Evolutionary conservation across 1,284 basidiomycete species (phyloP), one percentile per base, ranked within the genome.

Genomic region (Irpex sp.): DNA sequence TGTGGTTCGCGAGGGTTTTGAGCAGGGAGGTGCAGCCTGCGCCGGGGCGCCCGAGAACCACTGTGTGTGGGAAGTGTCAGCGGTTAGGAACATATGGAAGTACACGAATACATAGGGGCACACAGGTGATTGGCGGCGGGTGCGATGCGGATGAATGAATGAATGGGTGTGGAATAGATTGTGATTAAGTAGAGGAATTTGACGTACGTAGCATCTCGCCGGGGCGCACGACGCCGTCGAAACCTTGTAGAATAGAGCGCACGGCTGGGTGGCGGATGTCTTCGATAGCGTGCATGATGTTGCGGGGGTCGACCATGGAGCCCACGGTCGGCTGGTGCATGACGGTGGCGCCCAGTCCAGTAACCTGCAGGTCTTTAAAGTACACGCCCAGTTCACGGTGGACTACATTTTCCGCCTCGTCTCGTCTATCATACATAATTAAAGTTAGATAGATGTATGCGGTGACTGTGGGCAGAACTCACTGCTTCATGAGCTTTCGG

Each of bases 21-120:
- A 94, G 82, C 46, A 94, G 79, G 0, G 90, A 90, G 19, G 80
- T 84, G 71, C 92, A 94, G 1, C 92, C 92, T 0, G 89, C 83
- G 37, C 85, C 84, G 5, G 87, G 87, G 21, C 84, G 77, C n/a
- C 87, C 87, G 13, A 89, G 77, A 19, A 88, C 86, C 55, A 87
- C 82, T 83, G 59, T 6, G 31, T 33, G 31, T 33, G 31, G 31
- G 31, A 33, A 33, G 31, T 33, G 31, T 33, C 31, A 33, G 31
- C 31, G 31, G 31, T 33, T 33, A 33, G 31, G 31, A 33, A 33
- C 31, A 33, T 33, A 33, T 6, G 26, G 26, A 26, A 26, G 26
- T 26, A 26, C 26, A 26, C 3, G 26, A 26, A 33, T 33, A 33
- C 31, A 33, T 33, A 33, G 31, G 31, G 31, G 31, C 5, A 33